Evolutionary conservation across 2,329 filamentous ascomycete species (phyloP).

Genomic region (Neofusicoccum sp.): DNA sequence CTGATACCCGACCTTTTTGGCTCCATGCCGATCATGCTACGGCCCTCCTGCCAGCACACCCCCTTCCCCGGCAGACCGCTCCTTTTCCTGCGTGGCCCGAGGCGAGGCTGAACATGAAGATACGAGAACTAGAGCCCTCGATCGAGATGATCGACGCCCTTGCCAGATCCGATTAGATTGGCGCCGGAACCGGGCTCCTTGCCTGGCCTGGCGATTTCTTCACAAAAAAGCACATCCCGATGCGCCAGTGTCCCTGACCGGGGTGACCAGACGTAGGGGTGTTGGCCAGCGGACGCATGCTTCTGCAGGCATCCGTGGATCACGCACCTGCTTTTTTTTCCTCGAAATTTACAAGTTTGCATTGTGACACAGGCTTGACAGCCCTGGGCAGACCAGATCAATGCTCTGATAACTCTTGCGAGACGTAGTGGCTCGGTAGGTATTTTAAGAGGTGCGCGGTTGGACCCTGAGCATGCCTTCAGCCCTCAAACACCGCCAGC

Average conservation of each 20-base stretch:
- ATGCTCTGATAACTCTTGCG: slow-evolving; percentile 18
- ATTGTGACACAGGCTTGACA: slow-evolving; percentile 21
- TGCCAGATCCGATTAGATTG: slow-evolving; percentile 19
- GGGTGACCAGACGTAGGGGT: slow-evolving; percentile 14
- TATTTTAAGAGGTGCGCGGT: slow-evolving; percentile 16
- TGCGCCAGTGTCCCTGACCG: slow-evolving; percentile 10
- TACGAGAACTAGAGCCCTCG: not conserved
- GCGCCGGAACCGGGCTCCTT: not conserved
- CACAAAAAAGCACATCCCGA: slow-evolving; percentile 10
- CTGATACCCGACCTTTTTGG: slow-evolving; percentile 9
- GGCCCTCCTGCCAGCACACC: slow-evolving; percentile 13
- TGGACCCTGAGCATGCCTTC: slow-evolving; percentile 16
- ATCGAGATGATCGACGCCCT: slow-evolving; percentile 17
- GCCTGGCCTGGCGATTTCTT: slow-evolving; percentile 19
- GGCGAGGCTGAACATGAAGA: slow-evolving; percentile 20
- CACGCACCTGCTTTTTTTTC: slow-evolving; percentile 17
- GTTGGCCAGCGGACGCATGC: slow-evolving; percentile 7
- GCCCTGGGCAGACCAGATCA: slow-evolving; percentile 15
- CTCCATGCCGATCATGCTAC: slow-evolving; percentile 16
- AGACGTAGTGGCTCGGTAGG: slow-evolving; percentile 12
- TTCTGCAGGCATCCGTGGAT: slow-evolving; percentile 14
- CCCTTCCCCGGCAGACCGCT: slow-evolving; percentile 4
- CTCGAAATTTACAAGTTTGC: slow-evolving; percentile 17
- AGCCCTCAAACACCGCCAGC: slow-evolving; percentile 1
- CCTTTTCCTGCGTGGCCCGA: not conserved